Evolutionary conservation across 805 yeast genomes (phyloP), one percentile per base, ranked within the genome.

Genomic region (Teunomyces lycoperdinae): DNA sequence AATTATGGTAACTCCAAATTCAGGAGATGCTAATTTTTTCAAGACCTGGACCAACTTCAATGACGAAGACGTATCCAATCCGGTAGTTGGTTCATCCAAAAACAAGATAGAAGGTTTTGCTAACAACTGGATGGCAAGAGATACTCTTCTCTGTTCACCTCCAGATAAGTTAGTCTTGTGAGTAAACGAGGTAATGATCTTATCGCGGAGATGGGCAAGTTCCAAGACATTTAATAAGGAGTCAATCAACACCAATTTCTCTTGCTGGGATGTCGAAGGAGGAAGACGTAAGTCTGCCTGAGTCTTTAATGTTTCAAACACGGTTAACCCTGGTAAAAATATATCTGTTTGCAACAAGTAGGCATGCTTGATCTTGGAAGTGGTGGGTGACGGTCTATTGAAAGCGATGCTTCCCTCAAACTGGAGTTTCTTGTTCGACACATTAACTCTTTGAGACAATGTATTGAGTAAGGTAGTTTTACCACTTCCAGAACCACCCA

Each of bases 401-500:
- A 69, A 77, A 9, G 70, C 59, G 11, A 80, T 65, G 20, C 64
- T 51, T 1, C 85, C 85, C 3, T 61, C 57, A 48, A 76, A 71
- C 1, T 48, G 52, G 51, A 81, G 62, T 8, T 71, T 72, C 28
- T 70, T 63, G 9, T 76, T 67, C 8, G 68, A 61, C 0, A 73
- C 55, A 44, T 63, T 70, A 14, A 77, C 69, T 52, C 85, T 63
- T 41, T 80, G 76, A 0, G 89, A 82, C 42, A 85, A 61, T 0
- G 81, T 80, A 59, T 89, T 89, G 17, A 89, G 68, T 39, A 89
- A 62, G 0, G 96, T 87, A 0, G 96, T 89, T 58, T 89, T 89
- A 3, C 96, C 96, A 3, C 89, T 81, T 0, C 96, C 96, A 0
- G 91, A 85, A 0, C 96, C 92, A 2, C 96, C 96, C 70, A 89